phyloP scores from a whole-genome alignment of 352 stramenopile species.

The Phytophthora pistaciae region DNA sequence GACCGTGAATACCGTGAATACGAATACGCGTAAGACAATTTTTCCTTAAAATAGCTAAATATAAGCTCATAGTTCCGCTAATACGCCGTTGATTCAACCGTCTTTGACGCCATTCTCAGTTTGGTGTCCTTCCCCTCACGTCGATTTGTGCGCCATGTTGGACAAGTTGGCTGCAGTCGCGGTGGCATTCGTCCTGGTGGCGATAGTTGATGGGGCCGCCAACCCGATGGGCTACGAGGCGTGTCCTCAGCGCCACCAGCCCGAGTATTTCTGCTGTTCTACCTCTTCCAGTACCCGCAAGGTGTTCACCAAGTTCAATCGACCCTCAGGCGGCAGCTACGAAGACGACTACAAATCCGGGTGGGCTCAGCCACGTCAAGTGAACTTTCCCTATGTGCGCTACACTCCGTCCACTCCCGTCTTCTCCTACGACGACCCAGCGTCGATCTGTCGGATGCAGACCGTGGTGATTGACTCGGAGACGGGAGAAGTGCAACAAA shows the following conservation, averaged over 20 bases:
- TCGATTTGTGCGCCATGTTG: not conserved
- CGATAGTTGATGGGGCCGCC: constrained; percentile 7
- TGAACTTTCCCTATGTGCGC: constrained; percentile 41
- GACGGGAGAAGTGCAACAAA: constrained; percentile 30
- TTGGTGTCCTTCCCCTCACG: not conserved
- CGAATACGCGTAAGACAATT: too few species aligned
- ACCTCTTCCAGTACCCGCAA: constrained; percentile 32
- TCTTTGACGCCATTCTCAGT: constrained; percentile 7
- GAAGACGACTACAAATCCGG: constrained; percentile 36
- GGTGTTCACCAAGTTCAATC: constrained; percentile 46
- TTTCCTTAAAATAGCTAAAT: too few species aligned
- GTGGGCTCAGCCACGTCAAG: constrained; percentile 35
- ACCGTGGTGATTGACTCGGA: constrained; percentile 20
- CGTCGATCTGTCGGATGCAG: constrained; percentile 35
- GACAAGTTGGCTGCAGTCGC: constrained; percentile 3
- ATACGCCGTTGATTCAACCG: not conserved
- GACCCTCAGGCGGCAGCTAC: constrained; percentile 36
- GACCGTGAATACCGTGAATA: too few species aligned
- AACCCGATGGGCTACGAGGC: constrained; percentile 32
- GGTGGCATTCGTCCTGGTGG: not conserved
- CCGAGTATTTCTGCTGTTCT: constrained; percentile 47
- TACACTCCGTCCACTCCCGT: constrained; percentile 42
- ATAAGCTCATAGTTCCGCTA: too few species aligned
- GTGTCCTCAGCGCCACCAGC: constrained; percentile 43
- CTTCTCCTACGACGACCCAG: constrained; percentile 42